phyloP scores from a whole-genome alignment of 495 filamentous ascomycete species.

The Neurospora terricola region DNA sequence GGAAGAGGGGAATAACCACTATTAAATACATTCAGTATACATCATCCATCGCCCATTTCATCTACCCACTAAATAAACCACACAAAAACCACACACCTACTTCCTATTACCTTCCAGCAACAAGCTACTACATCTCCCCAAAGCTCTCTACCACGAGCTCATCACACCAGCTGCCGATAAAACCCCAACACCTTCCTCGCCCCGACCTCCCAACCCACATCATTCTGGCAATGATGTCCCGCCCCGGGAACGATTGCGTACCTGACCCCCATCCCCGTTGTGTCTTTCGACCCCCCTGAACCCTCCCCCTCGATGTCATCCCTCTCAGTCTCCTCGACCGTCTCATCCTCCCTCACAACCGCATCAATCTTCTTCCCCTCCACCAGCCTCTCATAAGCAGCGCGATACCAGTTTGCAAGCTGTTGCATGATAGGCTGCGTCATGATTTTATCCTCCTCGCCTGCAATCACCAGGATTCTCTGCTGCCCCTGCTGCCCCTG shows the following conservation, averaged over 20 bases:
- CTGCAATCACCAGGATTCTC: constrained; percentile 31
- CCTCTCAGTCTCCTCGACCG: constrained; percentile 10
- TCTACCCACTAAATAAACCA: neutral
- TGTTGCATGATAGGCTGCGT: constrained; percentile 11
- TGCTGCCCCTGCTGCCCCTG: neutral
- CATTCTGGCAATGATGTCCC: constrained; percentile 40
- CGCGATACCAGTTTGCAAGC: too few species aligned
- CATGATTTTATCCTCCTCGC: constrained; percentile 22
- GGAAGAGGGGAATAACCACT: neutral
- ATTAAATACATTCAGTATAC: neutral
- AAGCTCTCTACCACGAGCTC: neutral
- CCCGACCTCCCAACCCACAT: constrained; percentile 28
- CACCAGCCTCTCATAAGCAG: constrained; percentile 40
- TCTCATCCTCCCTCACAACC: constrained; percentile 51
- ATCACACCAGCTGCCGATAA: constrained; percentile 14
- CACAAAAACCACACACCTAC: neutral
- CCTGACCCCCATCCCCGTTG: constrained; percentile 19
- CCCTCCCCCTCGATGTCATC: constrained; percentile 41
- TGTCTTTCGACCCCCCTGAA: constrained; percentile 12
- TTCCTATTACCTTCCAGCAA: neutral
- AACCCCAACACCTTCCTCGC: constrained; percentile 29
- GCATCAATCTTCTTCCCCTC: constrained; percentile 72
- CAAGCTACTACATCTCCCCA: neutral
- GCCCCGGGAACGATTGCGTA: constrained; percentile 25
- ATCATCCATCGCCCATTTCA: neutral